Evolutionary conservation across 2,329 filamentous ascomycete genomes (phyloP).

Genomic region (Beauveria australis): DNA sequence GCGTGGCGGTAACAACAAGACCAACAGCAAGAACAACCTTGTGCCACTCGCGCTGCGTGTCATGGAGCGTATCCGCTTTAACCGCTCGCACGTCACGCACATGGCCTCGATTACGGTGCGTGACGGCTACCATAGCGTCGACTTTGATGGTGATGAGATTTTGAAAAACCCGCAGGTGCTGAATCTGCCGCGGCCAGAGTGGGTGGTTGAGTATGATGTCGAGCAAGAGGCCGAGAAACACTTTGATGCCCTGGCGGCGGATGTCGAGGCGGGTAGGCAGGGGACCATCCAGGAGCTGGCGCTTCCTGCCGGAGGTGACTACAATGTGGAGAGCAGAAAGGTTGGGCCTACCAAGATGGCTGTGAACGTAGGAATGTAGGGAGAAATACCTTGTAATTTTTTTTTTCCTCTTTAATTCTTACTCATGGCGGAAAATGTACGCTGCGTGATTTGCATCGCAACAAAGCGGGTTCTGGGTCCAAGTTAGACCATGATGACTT

Average conservation of each 20-base stretch:
- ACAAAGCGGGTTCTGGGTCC: too few species aligned
- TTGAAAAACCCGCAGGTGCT: neutral
- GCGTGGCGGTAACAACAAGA: constrained; percentile 7
- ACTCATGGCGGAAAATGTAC: neutral
- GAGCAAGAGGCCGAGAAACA: neutral
- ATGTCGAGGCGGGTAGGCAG: neutral
- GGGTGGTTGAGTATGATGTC: neutral
- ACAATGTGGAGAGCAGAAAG: neutral
- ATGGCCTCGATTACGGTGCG: neutral
- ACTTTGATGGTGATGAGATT: neutral
- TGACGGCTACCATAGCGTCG: neutral
- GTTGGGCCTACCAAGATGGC: neutral
- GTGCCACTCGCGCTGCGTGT: neutral
- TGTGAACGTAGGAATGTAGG: neutral
- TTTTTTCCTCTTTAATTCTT: neutral
- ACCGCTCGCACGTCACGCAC: neutral
- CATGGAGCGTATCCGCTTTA: neutral
- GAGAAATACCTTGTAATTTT: neutral
- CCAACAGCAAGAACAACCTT: neutral
- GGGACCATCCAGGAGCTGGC: neutral
- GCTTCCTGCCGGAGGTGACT: neutral
- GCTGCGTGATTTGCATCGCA: too few species aligned
- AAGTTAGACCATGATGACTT: too few species aligned
- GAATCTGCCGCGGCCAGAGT: neutral
- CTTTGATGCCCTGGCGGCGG: neutral